Conservation (phyloP, 306 rosid genomes). For the Fragaria vesca region DNA sequence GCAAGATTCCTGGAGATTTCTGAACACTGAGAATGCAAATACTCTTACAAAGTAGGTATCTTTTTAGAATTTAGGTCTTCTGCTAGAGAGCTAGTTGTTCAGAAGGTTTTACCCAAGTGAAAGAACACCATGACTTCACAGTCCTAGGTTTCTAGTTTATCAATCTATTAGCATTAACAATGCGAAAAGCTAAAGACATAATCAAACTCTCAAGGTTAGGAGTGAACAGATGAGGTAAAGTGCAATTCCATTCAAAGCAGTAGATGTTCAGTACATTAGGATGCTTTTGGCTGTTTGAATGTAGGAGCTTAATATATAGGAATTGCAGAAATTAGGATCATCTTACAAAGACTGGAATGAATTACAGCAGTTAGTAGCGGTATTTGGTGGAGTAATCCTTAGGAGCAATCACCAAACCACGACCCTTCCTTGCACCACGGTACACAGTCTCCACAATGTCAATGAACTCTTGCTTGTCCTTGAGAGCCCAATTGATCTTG, state of each 20-base stretch:
- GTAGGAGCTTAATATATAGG: not conserved
- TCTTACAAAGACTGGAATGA: conserved; percentile 1
- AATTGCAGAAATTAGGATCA: not conserved
- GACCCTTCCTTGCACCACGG: not conserved
- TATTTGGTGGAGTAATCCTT: conserved; percentile 65
- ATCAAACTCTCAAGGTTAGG: not conserved
- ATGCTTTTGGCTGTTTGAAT: not conserved
- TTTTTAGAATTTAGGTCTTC: not conserved
- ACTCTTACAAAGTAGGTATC: not conserved
- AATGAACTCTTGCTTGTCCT: conserved; percentile 95
- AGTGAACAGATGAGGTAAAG: not conserved
- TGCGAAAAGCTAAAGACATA: not conserved
- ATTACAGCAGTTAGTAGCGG: conserved; percentile 55
- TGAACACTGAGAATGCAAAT: not conserved
- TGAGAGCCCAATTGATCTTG: conserved; percentile 95
- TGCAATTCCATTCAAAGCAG: not conserved
- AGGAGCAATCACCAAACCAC: not conserved
- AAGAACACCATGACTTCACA: not conserved
- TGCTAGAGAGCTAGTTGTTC: not conserved
- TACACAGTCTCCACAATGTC: conserved; percentile 77
- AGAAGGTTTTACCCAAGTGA: not conserved
- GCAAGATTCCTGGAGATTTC: not conserved
- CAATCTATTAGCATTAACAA: not conserved
- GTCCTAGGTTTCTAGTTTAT: not conserved
- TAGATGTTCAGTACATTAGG: not conserved